Evolutionary conservation across 495 filamentous ascomycete species (phyloP), one percentile per base, ranked within the genome.

Genomic region (Hypomontagnella submonticulosa): DNA sequence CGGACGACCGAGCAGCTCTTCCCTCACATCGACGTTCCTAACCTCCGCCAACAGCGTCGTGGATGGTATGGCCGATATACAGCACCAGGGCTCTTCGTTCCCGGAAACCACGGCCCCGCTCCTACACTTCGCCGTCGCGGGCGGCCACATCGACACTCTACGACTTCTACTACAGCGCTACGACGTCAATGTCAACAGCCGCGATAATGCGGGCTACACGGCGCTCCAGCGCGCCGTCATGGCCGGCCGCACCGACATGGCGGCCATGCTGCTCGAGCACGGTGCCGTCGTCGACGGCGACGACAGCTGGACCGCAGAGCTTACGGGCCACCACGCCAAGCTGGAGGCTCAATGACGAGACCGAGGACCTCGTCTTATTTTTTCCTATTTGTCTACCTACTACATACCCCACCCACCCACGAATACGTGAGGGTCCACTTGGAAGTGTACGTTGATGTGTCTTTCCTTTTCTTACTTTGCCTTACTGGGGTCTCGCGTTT

Each of bases 71-170:
- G 12, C 54, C 15, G 68, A 66, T 9, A 40, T 64, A 23, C 58
- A 67, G 40, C 66, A 69, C 42, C 47, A 55, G n/a, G 32, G 43
- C 27, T 54, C 69, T 37, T 55, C 58, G 11, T 63, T 73, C 30
- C 71, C 71, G 12, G 71, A 74, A 40, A 74, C 66, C n/a, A 74
- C 71, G 18, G 71, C 71, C 47, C 71, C 71, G 13, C 55, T 74
- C 9, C 59, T 74, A 33, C 71, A 74, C 50, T 74, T 74, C 43
- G 71, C 71, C 4, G 59, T 74, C 12, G 71, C 66, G 6, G 69
- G 69, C 4, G 71, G 71, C 3, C 70, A 71, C 49, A 61, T 63
- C 43, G 71, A 74, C 19, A 74, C 71, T 0, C 40, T 74, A 34
- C 60, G 69, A 19, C 54, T 74, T 6, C 50, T 74, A n/a, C 60